Conservation (phyloP, 169 alveolate species). For the Cryptosporidium meleagridis region DNA sequence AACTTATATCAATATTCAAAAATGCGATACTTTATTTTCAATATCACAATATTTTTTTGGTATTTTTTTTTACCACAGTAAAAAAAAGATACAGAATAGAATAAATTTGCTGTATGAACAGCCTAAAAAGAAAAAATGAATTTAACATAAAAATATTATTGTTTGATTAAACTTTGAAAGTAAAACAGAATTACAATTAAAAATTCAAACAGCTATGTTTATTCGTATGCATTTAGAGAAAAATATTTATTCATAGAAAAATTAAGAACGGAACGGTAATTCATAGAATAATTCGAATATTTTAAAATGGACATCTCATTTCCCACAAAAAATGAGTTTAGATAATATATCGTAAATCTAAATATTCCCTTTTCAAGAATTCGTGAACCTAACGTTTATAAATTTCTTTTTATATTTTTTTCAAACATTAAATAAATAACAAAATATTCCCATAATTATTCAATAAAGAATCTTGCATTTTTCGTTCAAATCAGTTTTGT, state of each 20-base stretch:
- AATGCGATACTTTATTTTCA: background rate
- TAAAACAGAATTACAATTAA: too few relatives aligned
- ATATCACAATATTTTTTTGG: background rate
- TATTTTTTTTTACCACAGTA: background rate
- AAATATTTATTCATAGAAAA: background rate
- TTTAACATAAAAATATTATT: too few relatives aligned
- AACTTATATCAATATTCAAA: too few relatives aligned
- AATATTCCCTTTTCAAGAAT: background rate
- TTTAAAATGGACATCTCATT: background rate
- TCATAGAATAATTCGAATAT: background rate
- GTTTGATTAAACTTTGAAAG: too few relatives aligned
- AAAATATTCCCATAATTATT: background rate
- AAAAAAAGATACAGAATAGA: too few relatives aligned
- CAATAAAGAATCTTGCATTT: background rate
- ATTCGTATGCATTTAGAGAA: background rate
- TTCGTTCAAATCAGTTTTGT: background rate
- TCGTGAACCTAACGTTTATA: background rate
- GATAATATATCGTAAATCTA: background rate
- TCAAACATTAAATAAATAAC: background rate
- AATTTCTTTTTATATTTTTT: background rate
- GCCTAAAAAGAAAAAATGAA: too few relatives aligned
- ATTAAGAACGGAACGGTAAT: background rate
- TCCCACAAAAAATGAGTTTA: conserved; percentile 4
- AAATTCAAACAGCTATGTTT: background rate
- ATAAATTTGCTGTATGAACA: too few relatives aligned